These are phyloP conservation scores for Acrocalymma vagum DNA, from an alignment of 2,329 filamentous ascomycete species.

Conservation along the genomic window DNA sequence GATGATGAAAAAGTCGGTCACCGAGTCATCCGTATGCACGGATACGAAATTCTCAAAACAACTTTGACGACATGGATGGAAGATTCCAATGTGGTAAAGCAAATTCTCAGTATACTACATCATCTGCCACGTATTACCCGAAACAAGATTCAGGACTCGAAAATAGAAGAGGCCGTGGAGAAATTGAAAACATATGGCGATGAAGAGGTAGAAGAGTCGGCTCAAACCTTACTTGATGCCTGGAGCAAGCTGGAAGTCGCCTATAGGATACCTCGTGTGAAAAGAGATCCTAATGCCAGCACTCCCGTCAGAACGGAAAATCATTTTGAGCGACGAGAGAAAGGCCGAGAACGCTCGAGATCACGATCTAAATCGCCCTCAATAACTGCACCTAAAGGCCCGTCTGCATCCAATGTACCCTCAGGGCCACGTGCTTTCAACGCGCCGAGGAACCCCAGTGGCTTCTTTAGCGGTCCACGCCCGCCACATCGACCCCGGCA, in stretches of 20 bases:
- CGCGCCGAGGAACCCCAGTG: conserved; percentile 63
- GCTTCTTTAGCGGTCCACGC: conserved; percentile 60
- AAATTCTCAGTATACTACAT: conserved; percentile 89
- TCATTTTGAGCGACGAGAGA: conserved; percentile 68
- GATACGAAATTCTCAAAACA: conserved; percentile 92
- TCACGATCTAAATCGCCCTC: conserved; percentile 59
- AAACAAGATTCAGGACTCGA: conserved; percentile 97
- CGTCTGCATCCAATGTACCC: conserved; percentile 46
- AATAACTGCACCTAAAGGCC: conserved; percentile 49
- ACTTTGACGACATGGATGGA: conserved; percentile 84
- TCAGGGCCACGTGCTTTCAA: conserved; percentile 60
- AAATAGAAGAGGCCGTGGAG: conserved; percentile 85
- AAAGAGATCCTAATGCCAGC: conserved; percentile 73
- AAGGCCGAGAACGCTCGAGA: conserved; percentile 55
- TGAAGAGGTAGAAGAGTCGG: conserved; percentile 76
- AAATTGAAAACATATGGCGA: conserved; percentile 73
- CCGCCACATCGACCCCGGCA: conserved; percentile 61
- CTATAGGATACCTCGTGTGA: conserved; percentile 92
- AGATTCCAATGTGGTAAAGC: conserved; percentile 88
- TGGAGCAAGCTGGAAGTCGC: conserved; percentile 92
- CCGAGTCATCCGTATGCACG: conserved; percentile 93
- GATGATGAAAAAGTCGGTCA: conserved; percentile 88
- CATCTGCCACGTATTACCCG: conserved; percentile 88
- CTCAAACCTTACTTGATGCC: conserved; percentile 75
- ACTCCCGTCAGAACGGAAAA: conserved; percentile 53